These are phyloP conservation scores for Xylaria acuta DNA, from an alignment of 495 filamentous ascomycete genomes.

Conservation along the genomic window DNA sequence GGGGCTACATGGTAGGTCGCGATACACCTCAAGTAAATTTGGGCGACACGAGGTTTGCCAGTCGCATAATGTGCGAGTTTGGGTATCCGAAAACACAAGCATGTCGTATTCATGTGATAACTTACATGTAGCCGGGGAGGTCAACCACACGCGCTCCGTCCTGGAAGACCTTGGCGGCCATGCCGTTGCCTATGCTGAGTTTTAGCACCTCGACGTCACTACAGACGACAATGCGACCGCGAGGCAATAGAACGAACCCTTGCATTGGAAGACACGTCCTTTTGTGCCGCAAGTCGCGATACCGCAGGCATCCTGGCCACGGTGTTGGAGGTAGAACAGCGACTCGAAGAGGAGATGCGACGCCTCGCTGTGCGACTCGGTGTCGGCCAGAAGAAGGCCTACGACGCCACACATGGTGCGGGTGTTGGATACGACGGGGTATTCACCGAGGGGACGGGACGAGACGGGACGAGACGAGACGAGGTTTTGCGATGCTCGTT, in stretches of 20 bases:
- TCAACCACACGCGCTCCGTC: constrained; percentile 77
- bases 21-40: background rate
- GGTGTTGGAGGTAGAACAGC: constrained; percentile 82
- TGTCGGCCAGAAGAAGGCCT: constrained; percentile 77
- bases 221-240: background rate
- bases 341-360: constrained; percentile 83
- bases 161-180: constrained; percentile 86
- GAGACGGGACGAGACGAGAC: background rate
- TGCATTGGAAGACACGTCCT: constrained; percentile 86
- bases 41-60: constrained; percentile 32
- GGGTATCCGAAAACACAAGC: background rate
- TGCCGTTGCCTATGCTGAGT: constrained; percentile 67
- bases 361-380: constrained; percentile 42
- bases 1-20: no score
- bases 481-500: constrained; percentile 10
- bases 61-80: background rate
- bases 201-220: background rate
- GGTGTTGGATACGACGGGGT: background rate
- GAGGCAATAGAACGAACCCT: constrained; percentile 50
- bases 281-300: constrained; percentile 79
- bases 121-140: constrained; percentile 70
- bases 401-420: constrained; percentile 85
- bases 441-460: background rate
- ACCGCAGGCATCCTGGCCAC: constrained; percentile 92
- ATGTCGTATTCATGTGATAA: background rate